Evolutionary conservation across 371 early-diverging fungal species (phyloP).

Genomic region (Actinomortierella ambigua): DNA sequence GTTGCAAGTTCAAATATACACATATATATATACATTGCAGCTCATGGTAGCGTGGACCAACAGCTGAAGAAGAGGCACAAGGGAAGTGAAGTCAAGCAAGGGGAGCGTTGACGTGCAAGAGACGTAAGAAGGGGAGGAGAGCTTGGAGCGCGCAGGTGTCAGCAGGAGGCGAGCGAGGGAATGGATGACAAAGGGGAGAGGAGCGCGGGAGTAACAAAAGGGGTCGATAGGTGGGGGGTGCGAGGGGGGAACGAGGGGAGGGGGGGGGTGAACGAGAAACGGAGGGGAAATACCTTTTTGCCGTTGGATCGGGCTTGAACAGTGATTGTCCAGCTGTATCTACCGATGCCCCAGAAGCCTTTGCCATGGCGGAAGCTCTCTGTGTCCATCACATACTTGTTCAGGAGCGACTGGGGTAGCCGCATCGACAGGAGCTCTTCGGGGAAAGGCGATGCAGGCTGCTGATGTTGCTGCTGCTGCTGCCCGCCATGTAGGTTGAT

Average conservation of each 20-base stretch:
- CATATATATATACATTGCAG: neutral
- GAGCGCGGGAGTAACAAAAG: neutral
- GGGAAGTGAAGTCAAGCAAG: no score
- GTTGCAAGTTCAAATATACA: neutral
- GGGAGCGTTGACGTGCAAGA: no score
- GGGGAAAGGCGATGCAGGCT: neutral
- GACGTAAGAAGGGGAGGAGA: no score
- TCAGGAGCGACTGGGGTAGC: constrained; percentile 39
- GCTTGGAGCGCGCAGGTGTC: neutral
- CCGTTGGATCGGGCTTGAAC: constrained; percentile 30
- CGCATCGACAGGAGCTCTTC: constrained; percentile 22
- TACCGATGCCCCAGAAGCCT: constrained; percentile 41
- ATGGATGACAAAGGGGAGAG: neutral
- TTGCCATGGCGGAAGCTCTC: constrained; percentile 43
- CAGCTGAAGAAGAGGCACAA: no score
- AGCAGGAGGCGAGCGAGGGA: neutral
- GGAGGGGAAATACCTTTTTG: constrained; percentile 30
- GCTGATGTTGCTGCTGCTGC: constrained; percentile 13
- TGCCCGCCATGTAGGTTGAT: constrained; percentile 1
- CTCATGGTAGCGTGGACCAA: no score
- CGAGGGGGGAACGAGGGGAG: neutral
- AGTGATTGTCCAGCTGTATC: constrained; percentile 40
- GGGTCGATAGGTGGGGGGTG: neutral
- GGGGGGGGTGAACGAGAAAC: neutral
- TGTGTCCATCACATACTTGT: constrained; percentile 39